Evolutionary conservation across 2,329 filamentous ascomycete species (phyloP).

Genomic region (Didymella keratinophila): DNA sequence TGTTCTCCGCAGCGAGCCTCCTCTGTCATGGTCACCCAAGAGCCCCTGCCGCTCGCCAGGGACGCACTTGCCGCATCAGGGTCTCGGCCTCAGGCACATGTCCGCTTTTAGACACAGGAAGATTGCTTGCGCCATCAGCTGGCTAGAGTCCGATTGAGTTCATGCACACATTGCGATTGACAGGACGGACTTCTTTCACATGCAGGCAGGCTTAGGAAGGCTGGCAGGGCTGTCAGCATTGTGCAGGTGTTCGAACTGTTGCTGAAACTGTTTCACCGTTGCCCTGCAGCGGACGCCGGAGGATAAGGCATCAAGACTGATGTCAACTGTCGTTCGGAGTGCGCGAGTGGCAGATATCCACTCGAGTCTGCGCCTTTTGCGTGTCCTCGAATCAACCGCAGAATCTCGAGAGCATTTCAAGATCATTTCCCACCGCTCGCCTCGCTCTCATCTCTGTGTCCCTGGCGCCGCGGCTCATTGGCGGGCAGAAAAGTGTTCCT

Average conservation of each 20-base stretch:
- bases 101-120: slow-evolving; percentile 13
- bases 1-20: slow-evolving; percentile 15
- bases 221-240: slow-evolving; percentile 1
- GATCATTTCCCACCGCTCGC: slow-evolving; percentile 9
- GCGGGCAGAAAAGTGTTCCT: slow-evolving; percentile 34
- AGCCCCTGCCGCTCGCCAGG: slow-evolving; percentile 13
- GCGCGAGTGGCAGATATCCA: slow-evolving; percentile 9
- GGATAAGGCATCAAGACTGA: slow-evolving; percentile 11
- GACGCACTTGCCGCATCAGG: slow-evolving; percentile 12
- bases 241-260: slow-evolving; percentile 17
- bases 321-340: slow-evolving; percentile 14
- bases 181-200: slow-evolving; percentile 13
- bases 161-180: slow-evolving; percentile 15
- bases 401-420: neutral
- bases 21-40: slow-evolving; percentile 14
- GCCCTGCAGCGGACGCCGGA: slow-evolving; percentile 15
- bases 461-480: slow-evolving; percentile 17
- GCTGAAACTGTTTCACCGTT: slow-evolving; percentile 20
- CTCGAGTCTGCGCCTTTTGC: slow-evolving; percentile 7
- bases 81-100: slow-evolving; percentile 14
- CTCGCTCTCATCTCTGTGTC: neutral
- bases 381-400: slow-evolving; percentile 15
- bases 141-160: slow-evolving; percentile 12
- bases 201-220: slow-evolving; percentile 7
- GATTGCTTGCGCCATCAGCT: slow-evolving; percentile 20